Percentiles rank a stretch among this genome's conserved stretches.
phyloP scores from a whole-genome alignment of 1,284 basidiomycete genomes.

The Ceraceosorus guamensis region DNA sequence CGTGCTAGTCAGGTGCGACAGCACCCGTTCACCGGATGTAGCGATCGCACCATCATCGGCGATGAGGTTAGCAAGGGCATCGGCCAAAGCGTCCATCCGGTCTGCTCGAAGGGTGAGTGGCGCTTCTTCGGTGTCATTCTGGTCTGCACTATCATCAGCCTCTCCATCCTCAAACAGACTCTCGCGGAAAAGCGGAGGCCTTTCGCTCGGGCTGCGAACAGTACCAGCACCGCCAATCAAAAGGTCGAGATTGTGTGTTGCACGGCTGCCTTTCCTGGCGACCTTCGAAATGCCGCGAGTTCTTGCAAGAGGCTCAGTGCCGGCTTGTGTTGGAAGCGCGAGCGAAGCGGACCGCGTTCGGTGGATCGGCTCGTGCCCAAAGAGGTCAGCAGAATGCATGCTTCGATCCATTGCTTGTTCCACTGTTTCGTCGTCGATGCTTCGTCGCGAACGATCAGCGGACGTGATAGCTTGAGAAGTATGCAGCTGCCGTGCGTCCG shows the following conservation, averaged over 20 bases:
- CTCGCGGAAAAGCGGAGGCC: conserved; percentile 31
- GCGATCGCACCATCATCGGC: conserved; percentile 54
- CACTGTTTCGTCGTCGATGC: too few species aligned
- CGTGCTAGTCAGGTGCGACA: too few species aligned
- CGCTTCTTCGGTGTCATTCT: neutral
- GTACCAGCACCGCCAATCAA: conserved; percentile 32
- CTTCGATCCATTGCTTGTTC: too few species aligned
- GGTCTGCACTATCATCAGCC: conserved; percentile 10
- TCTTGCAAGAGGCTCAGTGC: too few species aligned
- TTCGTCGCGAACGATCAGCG: neutral
- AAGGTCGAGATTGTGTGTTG: conserved; percentile 31
- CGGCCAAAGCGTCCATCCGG: conserved; percentile 60
- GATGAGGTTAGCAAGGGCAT: conserved; percentile 87
- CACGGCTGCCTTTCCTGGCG: too few species aligned
- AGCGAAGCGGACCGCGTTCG: too few species aligned
- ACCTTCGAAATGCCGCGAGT: too few species aligned
- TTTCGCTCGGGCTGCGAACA: conserved; percentile 12
- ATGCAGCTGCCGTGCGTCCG: too few species aligned
- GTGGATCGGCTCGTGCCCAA: too few species aligned
- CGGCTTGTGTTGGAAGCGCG: neutral
- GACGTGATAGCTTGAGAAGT: neutral
- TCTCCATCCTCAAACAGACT: conserved; percentile 34
- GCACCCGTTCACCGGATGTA: too few species aligned
- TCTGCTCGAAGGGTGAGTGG: conserved; percentile 15
- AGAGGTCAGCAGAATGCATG: too few species aligned